These are phyloP conservation scores for Macrolepiota fuliginosa DNA, from an alignment of 768 basidiomycete genomes.

Conservation along the genomic window DNA sequence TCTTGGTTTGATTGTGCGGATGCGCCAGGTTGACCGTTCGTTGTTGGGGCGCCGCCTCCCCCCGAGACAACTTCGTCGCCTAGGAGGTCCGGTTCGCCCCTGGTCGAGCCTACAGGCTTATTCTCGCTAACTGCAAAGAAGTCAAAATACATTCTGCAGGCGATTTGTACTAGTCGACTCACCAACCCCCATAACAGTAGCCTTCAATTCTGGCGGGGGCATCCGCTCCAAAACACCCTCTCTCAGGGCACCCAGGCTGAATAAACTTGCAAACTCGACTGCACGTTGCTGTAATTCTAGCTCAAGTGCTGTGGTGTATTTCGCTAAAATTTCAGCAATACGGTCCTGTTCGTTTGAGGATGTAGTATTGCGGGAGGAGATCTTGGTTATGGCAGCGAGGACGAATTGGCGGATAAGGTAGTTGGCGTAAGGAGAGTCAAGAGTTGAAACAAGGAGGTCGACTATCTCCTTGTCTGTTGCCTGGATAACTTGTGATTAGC, in stretches of 20 bases:
- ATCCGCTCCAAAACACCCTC: conserved; percentile 93
- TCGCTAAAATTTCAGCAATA: conserved; percentile 73
- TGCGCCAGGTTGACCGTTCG: conserved; percentile 38
- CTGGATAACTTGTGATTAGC: conserved; percentile 30
- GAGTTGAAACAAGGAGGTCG: conserved; percentile 80
- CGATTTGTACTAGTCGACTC: conserved; percentile 18
- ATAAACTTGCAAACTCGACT: conserved; percentile 90
- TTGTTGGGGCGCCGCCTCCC: conserved; percentile 17
- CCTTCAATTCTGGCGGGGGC: conserved; percentile 98
- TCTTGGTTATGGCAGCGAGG: conserved; percentile 85
- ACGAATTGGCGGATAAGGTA: conserved; percentile 90
- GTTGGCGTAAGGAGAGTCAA: conserved; percentile 94
- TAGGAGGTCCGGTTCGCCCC: conserved; percentile 65
- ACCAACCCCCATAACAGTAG: conserved; percentile 96
- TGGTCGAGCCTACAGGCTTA: conserved; percentile 91
- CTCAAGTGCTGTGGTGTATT: conserved; percentile 85
- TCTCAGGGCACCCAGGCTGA: conserved; percentile 70
- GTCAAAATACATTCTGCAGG: neutral
- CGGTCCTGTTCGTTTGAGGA: conserved; percentile 69
- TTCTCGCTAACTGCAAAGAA: conserved; percentile 79
- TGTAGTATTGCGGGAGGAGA: conserved; percentile 76
- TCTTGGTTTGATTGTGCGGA: conserved; percentile 70
- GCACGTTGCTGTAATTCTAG: conserved; percentile 95
- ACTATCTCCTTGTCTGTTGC: conserved; percentile 80
- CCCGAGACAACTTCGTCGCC: conserved; percentile 64